Conservation (phyloP, 2,329 filamentous ascomycete species). For the Arthrobotrys conoides region DNA sequence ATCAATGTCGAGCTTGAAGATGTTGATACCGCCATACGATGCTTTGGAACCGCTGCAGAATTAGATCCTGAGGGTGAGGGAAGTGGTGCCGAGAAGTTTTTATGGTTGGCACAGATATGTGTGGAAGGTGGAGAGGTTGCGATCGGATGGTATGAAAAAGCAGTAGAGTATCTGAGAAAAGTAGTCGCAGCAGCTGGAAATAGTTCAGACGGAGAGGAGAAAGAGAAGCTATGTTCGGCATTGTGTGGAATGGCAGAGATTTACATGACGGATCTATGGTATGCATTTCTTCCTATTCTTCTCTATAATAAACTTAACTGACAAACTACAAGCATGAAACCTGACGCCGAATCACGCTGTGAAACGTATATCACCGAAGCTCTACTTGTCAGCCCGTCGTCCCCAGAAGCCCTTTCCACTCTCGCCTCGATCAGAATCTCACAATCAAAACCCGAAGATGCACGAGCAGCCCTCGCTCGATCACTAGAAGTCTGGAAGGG, state of each 20-base stretch:
- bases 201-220: slow-evolving; percentile 73
- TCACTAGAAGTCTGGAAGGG: slow-evolving; percentile 89
- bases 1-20: slow-evolving; percentile 87
- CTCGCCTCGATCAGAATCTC: slow-evolving; percentile 94
- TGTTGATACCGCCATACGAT: slow-evolving; percentile 78
- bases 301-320: background rate
- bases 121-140: slow-evolving; percentile 78
- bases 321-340: slow-evolving; percentile 76
- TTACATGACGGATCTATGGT: slow-evolving; percentile 98
- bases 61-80: slow-evolving; percentile 80
- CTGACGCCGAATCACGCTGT: slow-evolving; percentile 88
- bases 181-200: slow-evolving; percentile 64
- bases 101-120: slow-evolving; percentile 92
- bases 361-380: slow-evolving; percentile 92
- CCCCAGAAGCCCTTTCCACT: slow-evolving; percentile 93
- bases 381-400: slow-evolving; percentile 83
- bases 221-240: slow-evolving; percentile 86
- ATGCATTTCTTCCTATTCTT: slow-evolving; percentile 65
- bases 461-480: slow-evolving; percentile 80
- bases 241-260: slow-evolving; percentile 95
- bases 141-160: slow-evolving; percentile 78
- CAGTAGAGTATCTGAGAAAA: slow-evolving; percentile 78
- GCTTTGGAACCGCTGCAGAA: slow-evolving; percentile 80
- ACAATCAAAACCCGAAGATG: slow-evolving; percentile 83
- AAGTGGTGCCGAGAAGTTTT: slow-evolving; percentile 91